Percentiles rank a stretch among this genome's conserved stretches.
Conservation (phyloP, 2,329 filamentous ascomycete genomes). For the Dactylellina sp. region DNA sequence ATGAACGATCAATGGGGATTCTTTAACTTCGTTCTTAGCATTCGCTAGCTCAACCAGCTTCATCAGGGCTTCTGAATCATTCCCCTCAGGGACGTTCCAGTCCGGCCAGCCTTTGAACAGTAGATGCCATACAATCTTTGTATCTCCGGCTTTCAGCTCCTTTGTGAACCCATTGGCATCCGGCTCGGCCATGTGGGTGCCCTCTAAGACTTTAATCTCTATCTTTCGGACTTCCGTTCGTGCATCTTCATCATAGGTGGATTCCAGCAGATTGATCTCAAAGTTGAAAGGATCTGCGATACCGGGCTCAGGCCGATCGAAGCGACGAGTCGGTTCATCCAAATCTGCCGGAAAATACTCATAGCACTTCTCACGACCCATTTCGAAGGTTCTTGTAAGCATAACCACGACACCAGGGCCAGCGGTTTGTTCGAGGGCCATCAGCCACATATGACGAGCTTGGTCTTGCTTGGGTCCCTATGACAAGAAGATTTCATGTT, state of each 20-base stretch:
- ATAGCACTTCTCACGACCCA: slow-evolving; percentile 82
- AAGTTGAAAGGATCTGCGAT: slow-evolving; percentile 64
- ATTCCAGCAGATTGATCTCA: slow-evolving; percentile 72
- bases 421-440: slow-evolving; percentile 85
- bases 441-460: slow-evolving; percentile 89
- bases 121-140: slow-evolving; percentile 61
- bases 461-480: slow-evolving; percentile 82
- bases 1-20: slow-evolving; percentile 63
- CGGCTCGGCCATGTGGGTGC: slow-evolving; percentile 62
- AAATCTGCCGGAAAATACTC: slow-evolving; percentile 82
- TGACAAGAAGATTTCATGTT: background rate
- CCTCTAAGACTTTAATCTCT: slow-evolving; percentile 68
- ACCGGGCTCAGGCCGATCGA: slow-evolving; percentile 65
- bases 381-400: slow-evolving; percentile 89
- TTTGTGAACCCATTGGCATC: slow-evolving; percentile 32
- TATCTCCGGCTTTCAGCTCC: slow-evolving; percentile 55
- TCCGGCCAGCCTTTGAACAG: slow-evolving; percentile 62
- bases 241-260: slow-evolving; percentile 69
- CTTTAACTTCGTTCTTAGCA: slow-evolving; percentile 62
- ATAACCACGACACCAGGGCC: slow-evolving; percentile 88
- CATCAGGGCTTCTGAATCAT: slow-evolving; percentile 68
- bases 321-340: slow-evolving; percentile 70
- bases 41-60: slow-evolving; percentile 67
- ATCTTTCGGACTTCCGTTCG: slow-evolving; percentile 81
- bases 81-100: slow-evolving; percentile 64